Base-by-base conservation (phyloP, 257 asterid species). In the Solanum boliviense region DNA sequence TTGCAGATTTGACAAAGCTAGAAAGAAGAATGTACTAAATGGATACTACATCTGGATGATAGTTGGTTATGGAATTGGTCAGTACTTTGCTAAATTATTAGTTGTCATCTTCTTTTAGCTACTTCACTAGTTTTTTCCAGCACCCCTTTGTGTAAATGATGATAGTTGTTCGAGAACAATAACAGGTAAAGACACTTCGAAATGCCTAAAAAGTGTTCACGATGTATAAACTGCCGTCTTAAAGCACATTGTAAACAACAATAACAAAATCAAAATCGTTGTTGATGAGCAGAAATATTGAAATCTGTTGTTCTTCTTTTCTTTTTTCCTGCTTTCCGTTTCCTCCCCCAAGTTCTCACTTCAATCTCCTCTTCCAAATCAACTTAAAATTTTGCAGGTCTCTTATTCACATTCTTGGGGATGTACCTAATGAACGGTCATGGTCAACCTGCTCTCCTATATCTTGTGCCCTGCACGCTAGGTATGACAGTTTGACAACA, bases 11-110 rank as follows among this genome's bases (percentile, higher is more conserved):
- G 99, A 97, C 93, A 96, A 95, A 91, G 98, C 96, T 78, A 92
- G 93, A 75, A 93, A 92, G 90, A 97, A 93, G 92, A 83, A 93
- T 84, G 44, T 90, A 87, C 88, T 94, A 56, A 92, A 90, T 88
- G 99, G 99, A 89, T 97, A 97, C 94, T 96, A 94, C 87, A 90
- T 95, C 67, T 97, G 98, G 98, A 83, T 97, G 95, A 82, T 93
- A 67, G 89, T 92, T 87, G 99, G 99, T 91, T 97, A 97, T 88
- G 99, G 98, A 87, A 88, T 91, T 89, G 99, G 99, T 97, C 88
- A 90, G 99, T 91, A 31, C 85, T 88, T 88, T 21, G 83, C 36
- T 65, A 71, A 48, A 46, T 20, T 48, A 48, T 48, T 46, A 48
- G 20, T 56, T 20, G 60, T 27, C 34, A 6, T 82, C 86, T 39